A percentile compares a stretch with the other conserved stretches of the same genome.
Conservation (phyloP, 1,284 basidiomycete species). For the Peniophora sp. region DNA sequence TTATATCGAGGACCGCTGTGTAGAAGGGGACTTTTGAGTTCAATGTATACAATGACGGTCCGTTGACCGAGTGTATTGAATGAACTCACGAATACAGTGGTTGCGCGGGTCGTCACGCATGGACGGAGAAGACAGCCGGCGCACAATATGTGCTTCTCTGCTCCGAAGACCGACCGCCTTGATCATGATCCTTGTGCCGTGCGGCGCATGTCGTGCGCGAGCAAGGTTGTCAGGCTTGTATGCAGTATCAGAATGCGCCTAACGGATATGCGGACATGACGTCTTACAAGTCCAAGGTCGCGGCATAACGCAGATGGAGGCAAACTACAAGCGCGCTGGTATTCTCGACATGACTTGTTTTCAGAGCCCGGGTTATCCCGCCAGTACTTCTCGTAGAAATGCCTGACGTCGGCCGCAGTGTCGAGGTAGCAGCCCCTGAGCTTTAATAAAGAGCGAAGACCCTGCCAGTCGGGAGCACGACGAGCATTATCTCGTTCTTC, state of each 20-base stretch:
- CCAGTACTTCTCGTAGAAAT: constrained; percentile 38
- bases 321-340: constrained; percentile 25
- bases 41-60: background rate
- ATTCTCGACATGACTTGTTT: constrained; percentile 23
- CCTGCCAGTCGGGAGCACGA: constrained; percentile 51
- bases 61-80: background rate
- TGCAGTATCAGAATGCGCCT: background rate
- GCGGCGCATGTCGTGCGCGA: constrained; percentile 45
- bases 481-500: constrained; percentile 57
- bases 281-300: constrained; percentile 53
- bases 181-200: constrained; percentile 48
- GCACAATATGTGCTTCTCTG: constrained; percentile 53
- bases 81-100: constrained; percentile 62
- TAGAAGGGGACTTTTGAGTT: background rate
- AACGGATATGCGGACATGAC: background rate
- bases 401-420: constrained; percentile 56
- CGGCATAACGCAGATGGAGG: constrained; percentile 45
- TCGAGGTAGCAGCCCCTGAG: constrained; percentile 54
- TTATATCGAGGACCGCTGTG: constrained; percentile 55
- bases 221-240: constrained; percentile 62
- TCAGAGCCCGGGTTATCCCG: constrained; percentile 17
- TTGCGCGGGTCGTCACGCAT: constrained; percentile 56
- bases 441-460: constrained; percentile 41
- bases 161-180: constrained; percentile 60
- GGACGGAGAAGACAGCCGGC: constrained; percentile 41